Percentiles rank a stretch among this genome's conserved stretches.
These are phyloP conservation scores for Boletus sp. DNA, from an alignment of 1,284 basidiomycete genomes.

Conservation along the genomic window DNA sequence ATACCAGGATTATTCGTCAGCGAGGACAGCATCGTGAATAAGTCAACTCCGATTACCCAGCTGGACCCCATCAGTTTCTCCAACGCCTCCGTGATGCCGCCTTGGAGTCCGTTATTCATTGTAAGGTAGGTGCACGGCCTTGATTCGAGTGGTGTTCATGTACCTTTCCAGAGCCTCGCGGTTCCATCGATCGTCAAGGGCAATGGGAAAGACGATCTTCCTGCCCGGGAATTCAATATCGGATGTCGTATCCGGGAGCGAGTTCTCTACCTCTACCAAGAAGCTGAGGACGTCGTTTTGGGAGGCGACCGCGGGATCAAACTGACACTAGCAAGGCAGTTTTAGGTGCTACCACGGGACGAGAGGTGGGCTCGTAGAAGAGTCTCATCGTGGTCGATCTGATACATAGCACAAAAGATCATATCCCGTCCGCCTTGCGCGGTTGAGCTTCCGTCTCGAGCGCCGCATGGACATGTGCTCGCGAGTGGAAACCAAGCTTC, in stretches of 20 bases:
- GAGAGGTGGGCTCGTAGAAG: not conserved
- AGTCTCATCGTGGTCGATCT: slow-evolving; percentile 51
- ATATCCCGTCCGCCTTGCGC: slow-evolving; percentile 38
- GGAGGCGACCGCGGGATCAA: slow-evolving; percentile 42
- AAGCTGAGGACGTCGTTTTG: slow-evolving; percentile 42
- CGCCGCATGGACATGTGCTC: slow-evolving; percentile 56
- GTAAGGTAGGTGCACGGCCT: slow-evolving; percentile 66
- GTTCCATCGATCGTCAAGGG: slow-evolving; percentile 60
- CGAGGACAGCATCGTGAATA: not conserved
- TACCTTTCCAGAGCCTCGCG: slow-evolving; percentile 57
- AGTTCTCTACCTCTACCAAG: slow-evolving; percentile 39
- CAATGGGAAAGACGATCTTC: slow-evolving; percentile 59
- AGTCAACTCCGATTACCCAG: slow-evolving; percentile 40
- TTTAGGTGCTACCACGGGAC: not conserved
- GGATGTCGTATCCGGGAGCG: slow-evolving; percentile 41
- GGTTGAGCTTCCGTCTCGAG: slow-evolving; percentile 46
- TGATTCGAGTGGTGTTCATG: slow-evolving; percentile 52
- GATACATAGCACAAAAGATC: slow-evolving; percentile 54
- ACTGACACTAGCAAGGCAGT: slow-evolving; percentile 45
- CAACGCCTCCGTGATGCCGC: slow-evolving; percentile 44
- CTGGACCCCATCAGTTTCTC: slow-evolving; percentile 45
- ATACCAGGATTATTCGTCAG: slow-evolving; percentile 35
- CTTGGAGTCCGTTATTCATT: slow-evolving; percentile 63
- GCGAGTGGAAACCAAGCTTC: slow-evolving; percentile 47
- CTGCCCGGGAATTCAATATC: slow-evolving; percentile 51